phyloP scores from a whole-genome alignment of 805 yeast genomes.

The Yueomyces sp. region DNA sequence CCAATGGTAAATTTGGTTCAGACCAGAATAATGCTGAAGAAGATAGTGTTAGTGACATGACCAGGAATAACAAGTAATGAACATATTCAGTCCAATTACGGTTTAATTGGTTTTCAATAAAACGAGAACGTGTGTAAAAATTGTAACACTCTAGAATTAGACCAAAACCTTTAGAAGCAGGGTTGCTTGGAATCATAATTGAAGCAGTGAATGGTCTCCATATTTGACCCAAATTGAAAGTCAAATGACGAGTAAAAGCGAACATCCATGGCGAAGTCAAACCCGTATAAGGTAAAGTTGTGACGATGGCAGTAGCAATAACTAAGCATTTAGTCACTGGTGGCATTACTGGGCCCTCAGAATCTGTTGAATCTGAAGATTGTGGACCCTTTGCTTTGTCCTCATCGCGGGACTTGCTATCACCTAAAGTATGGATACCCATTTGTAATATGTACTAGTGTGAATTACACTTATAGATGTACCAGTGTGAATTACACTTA shows the following conservation, averaged over 20 bases:
- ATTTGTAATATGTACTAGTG: not conserved
- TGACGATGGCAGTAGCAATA: not conserved
- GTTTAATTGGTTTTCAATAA: slow-evolving; percentile 14
- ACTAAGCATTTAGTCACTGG: not conserved
- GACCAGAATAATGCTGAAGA: slow-evolving; percentile 2
- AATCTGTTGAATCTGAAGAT: not conserved
- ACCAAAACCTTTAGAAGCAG: not conserved
- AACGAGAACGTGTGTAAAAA: slow-evolving; percentile 15
- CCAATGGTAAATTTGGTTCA: slow-evolving; percentile 6
- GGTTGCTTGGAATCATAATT: not conserved
- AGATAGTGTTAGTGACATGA: slow-evolving; percentile 5
- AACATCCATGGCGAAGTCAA: not conserved
- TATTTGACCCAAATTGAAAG: not conserved
- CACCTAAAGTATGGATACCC: slow-evolving; percentile 13
- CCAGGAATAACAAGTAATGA: slow-evolving; percentile 15
- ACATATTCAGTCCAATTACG: slow-evolving; percentile 13
- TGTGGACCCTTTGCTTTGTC: not conserved
- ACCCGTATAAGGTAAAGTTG: not conserved
- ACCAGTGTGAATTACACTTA: no score
- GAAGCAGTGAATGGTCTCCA: not conserved
- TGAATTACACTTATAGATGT: no score
- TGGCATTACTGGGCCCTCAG: not conserved
- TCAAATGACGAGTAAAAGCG: not conserved
- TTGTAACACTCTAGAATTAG: slow-evolving; percentile 13
- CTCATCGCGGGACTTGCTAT: not conserved